A percentile compares a stretch with the other conserved stretches of the same genome.
phyloP scores from a whole-genome alignment of 768 basidiomycete species.

The Rhizopogon salebrosus region DNA sequence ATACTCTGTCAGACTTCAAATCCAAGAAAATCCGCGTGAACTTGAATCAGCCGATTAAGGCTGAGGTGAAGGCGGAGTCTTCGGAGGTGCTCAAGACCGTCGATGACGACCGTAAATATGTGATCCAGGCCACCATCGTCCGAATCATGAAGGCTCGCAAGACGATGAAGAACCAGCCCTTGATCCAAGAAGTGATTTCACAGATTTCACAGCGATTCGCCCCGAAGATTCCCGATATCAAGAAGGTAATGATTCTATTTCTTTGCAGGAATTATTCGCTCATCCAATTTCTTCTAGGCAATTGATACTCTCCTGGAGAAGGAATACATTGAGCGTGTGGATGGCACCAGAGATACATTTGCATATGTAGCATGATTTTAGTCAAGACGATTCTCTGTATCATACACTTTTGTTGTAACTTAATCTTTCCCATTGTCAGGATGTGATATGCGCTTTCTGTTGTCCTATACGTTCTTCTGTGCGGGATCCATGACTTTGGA shows the following conservation, averaged over 20 bases:
- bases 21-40: conserved; percentile 92
- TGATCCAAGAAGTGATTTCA: conserved; percentile 86
- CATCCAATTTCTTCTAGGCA: conserved; percentile 40
- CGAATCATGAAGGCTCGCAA: conserved; percentile 95
- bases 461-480: too few relatives aligned
- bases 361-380: conserved; percentile 29
- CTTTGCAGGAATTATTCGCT: neutral
- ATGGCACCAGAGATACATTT: conserved; percentile 75
- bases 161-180: conserved; percentile 87
- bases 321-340: conserved; percentile 94
- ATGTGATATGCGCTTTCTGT: too few relatives aligned
- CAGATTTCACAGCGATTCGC: conserved; percentile 84
- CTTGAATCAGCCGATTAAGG: conserved; percentile 87
- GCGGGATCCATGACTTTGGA: too few relatives aligned
- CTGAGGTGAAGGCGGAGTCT: conserved; percentile 88
- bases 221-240: conserved; percentile 94
- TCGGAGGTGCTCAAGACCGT: conserved; percentile 89
- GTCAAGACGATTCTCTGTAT: neutral
- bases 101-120: conserved; percentile 94
- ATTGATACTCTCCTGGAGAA: conserved; percentile 92
- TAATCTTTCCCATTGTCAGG: neutral
- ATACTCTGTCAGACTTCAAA: conserved; percentile 59
- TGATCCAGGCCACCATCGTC: conserved; percentile 92
- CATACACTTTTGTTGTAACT: neutral
- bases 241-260: conserved; percentile 55